Percentiles rank a stretch among this genome's conserved stretches.
Conservation (phyloP, 495 filamentous ascomycete species). For the Lindgomyces ingoldianus region DNA sequence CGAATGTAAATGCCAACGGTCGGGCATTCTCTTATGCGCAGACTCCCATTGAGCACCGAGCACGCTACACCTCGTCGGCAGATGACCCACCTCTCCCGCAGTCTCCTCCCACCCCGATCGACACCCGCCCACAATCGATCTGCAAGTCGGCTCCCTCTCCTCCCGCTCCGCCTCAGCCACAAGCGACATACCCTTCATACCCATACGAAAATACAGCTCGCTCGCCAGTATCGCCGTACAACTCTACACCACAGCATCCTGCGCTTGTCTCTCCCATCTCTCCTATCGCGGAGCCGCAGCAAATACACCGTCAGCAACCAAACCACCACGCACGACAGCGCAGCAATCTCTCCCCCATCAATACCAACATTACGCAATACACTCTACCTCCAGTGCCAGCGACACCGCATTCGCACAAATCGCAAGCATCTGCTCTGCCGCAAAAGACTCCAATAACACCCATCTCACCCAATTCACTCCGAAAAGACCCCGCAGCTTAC, state of each 20-base stretch:
- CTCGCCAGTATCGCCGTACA: slow-evolving; percentile 16
- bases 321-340: slow-evolving; percentile 12
- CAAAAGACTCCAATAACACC: slow-evolving; percentile 31
- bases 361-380: slow-evolving; percentile 21
- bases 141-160: slow-evolving; percentile 10
- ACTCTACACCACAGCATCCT: not conserved
- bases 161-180: slow-evolving; percentile 11
- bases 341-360: slow-evolving; percentile 25
- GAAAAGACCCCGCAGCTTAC: slow-evolving; percentile 15
- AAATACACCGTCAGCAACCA: slow-evolving; percentile 11
- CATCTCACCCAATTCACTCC: slow-evolving; percentile 15
- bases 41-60: slow-evolving; percentile 23
- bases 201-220: slow-evolving; percentile 14
- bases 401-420: slow-evolving; percentile 10
- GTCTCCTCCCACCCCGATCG: slow-evolving; percentile 23
- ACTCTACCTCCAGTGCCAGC: slow-evolving; percentile 16
- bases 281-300: slow-evolving; percentile 3
- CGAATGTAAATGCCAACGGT: slow-evolving; percentile 1
- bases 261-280: slow-evolving; percentile 10
- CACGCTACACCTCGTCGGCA: slow-evolving; percentile 2
- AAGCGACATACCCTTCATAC: slow-evolving; percentile 15
- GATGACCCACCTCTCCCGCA: slow-evolving; percentile 16
- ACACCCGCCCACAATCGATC: slow-evolving; percentile 28
- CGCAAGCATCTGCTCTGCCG: slow-evolving; percentile 4
- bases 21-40: slow-evolving; percentile 31